phyloP scores from a whole-genome alignment of 2,329 filamentous ascomycete genomes.

The Xylaria sp. region DNA sequence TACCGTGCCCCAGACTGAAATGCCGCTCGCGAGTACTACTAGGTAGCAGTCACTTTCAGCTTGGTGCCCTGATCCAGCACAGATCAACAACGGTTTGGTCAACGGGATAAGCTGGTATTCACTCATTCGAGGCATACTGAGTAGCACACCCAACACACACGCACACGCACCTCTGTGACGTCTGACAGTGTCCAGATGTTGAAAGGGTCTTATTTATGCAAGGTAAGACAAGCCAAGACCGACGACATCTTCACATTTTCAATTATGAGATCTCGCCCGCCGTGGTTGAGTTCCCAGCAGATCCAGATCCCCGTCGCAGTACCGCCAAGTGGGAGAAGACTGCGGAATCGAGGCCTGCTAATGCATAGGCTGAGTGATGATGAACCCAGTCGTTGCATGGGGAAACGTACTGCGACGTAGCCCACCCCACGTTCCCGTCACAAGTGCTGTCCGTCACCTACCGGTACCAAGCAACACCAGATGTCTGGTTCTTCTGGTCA shows the following conservation, averaged over 20 bases:
- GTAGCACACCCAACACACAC: background rate
- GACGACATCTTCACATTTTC: constrained; percentile 14
- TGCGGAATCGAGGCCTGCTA: constrained; percentile 15
- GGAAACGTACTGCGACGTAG: constrained; percentile 3
- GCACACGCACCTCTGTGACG: background rate
- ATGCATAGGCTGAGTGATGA: constrained; percentile 20
- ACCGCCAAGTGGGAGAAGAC: constrained; percentile 16
- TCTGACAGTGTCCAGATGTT: constrained; percentile 16
- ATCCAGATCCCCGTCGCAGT: constrained; percentile 29
- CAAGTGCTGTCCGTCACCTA: constrained; percentile 14
- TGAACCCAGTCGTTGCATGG: constrained; percentile 20
- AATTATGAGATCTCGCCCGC: constrained; percentile 27
- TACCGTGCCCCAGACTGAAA: constrained; percentile 24
- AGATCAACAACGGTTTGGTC: constrained; percentile 22
- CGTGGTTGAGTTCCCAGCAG: constrained; percentile 24
- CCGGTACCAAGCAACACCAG: background rate
- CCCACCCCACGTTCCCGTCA: constrained; percentile 23
- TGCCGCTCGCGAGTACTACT: background rate
- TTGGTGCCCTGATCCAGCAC: constrained; percentile 16
- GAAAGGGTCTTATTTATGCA: constrained; percentile 30
- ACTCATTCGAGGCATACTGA: constrained; percentile 1
- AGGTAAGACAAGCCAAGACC: constrained; percentile 34
- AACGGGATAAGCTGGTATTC: background rate
- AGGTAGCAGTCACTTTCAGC: constrained; percentile 16
- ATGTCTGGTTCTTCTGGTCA: constrained; percentile 12